Evolutionary conservation across 208 protist genomes (phyloP), one percentile per base, ranked within the genome.

Genomic region (Acanthamoeba lenticulata): DNA sequence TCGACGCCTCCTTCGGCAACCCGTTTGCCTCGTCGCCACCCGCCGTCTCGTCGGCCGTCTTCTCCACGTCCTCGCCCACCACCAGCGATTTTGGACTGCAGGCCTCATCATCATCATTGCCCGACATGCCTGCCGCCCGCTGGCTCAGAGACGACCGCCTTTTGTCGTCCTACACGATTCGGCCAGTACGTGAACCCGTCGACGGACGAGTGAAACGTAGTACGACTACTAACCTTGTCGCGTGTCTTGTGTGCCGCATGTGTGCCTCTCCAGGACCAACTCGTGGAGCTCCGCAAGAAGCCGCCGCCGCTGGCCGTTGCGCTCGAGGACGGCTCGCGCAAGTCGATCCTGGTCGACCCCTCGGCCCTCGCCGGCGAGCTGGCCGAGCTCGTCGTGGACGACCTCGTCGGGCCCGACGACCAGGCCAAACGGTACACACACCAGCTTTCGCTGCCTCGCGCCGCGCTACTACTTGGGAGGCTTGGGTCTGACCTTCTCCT

Each of bases 1-100:
- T 47, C 69, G 69, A 81, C 40, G 36, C 69, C 21, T 81, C 69
- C 6, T 81, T 81, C 69, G 69, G 38, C 69, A 81, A 81, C 27
- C 69, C 69, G 34, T 81, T 81, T 15, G 60, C 29, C 1, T 69
- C 60, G 17, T 38, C 60, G 52, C 29, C 36, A 69, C 60, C 11
- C 60, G 3, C 15, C 60, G 29, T 38, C 29, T 24, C 60, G 60
- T 34, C 60, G 27, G 32, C 60, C 9, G 6, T 21, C 32, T 27
- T 38, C 60, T 32, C 24, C 29, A 38, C 60, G 7, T 21, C 29
- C 69, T 81, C 69, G 13, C 69, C 27, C 17, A 17, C 34, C 21
- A 0, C 24, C 38, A 24, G 52, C 52, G 21, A 11, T 60, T 11
- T 21, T 27, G 52, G 11, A 60, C 21, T 21, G 15, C 15, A 60